These are phyloP conservation scores for Verbena officinalis DNA, from an alignment of 257 asterid genomes.

Conservation along the genomic window DNA sequence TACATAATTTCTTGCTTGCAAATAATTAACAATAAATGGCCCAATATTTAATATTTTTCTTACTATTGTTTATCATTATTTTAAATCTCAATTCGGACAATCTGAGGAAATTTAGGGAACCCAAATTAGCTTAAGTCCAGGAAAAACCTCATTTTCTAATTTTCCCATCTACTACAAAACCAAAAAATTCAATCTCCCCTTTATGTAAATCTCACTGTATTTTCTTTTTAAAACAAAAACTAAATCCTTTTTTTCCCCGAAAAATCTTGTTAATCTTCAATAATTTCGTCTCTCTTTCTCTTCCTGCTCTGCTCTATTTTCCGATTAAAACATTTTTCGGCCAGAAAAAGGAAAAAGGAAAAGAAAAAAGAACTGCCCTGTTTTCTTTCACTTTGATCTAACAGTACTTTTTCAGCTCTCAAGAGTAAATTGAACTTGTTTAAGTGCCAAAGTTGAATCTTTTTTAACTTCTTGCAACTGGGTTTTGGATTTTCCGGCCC, in stretches of 20 bases:
- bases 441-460: slow-evolving; percentile 36
- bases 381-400: slow-evolving; percentile 34
- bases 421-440: slow-evolving; percentile 25
- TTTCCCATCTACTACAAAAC: slow-evolving; percentile 42
- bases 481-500: slow-evolving; percentile 33
- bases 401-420: slow-evolving; percentile 24
- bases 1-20: slow-evolving; percentile 61
- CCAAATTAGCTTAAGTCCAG: slow-evolving; percentile 46
- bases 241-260: slow-evolving; percentile 33
- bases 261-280: slow-evolving; percentile 26
- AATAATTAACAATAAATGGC: slow-evolving; percentile 54
- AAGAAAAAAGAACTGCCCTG: slow-evolving; percentile 16
- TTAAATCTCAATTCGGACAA: slow-evolving; percentile 54
- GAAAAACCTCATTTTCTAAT: slow-evolving; percentile 40
- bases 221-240: slow-evolving; percentile 22
- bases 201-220: slow-evolving; percentile 29
- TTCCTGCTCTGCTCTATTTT: neutral
- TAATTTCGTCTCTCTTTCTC: slow-evolving; percentile 6
- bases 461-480: slow-evolving; percentile 27
- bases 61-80: slow-evolving; percentile 25
- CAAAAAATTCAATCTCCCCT: slow-evolving; percentile 41
- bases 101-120: slow-evolving; percentile 54
- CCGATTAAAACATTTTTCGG: neutral
- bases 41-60: slow-evolving; percentile 41
- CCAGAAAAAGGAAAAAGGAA: slow-evolving; percentile 18